phyloP scores from a whole-genome alignment of 148 eudicot species.

The Limonium bicolor region DNA sequence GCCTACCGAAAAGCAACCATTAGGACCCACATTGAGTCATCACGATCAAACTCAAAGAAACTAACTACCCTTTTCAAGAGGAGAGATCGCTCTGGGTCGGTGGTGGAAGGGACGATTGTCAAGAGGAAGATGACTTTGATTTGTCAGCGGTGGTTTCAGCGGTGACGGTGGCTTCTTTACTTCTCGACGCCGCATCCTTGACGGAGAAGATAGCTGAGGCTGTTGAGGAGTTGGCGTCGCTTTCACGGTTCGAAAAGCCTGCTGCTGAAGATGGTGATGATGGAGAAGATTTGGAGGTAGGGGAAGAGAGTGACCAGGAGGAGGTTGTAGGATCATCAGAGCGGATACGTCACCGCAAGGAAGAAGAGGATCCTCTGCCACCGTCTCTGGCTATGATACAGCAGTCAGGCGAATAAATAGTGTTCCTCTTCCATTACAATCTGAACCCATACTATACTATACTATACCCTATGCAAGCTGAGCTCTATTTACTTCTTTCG shows the following conservation, averaged over 20 bases:
- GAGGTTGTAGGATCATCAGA: not conserved
- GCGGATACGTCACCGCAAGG: not conserved
- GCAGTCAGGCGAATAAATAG: too few relatives aligned
- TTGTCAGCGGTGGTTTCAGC: conserved; percentile 6
- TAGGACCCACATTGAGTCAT: conserved; percentile 18
- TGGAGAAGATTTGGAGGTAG: not conserved
- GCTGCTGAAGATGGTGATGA: not conserved
- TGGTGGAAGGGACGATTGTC: too few relatives aligned
- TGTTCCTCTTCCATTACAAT: too few relatives aligned
- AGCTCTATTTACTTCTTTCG: too few relatives aligned
- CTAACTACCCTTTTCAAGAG: conserved; percentile 15
- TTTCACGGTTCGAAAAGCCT: conserved; percentile 12
- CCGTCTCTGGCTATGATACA: too few relatives aligned
- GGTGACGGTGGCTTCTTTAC: conserved; percentile 16
- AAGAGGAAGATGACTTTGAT: conserved; percentile 2
- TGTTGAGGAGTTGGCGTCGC: conserved; percentile 15
- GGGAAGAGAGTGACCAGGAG: not conserved
- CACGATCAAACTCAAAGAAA: conserved; percentile 20
- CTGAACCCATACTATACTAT: too few relatives aligned
- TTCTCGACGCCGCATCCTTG: conserved; percentile 10
- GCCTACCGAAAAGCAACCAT: conserved; percentile 13
- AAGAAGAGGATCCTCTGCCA: too few relatives aligned
- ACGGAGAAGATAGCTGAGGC: conserved; percentile 16
- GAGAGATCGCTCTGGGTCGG: conserved; percentile 6
- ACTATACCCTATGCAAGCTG: too few relatives aligned